Base-by-base conservation (phyloP, 371 early-diverging fungal species). In the Mortierella sp. region DNA sequence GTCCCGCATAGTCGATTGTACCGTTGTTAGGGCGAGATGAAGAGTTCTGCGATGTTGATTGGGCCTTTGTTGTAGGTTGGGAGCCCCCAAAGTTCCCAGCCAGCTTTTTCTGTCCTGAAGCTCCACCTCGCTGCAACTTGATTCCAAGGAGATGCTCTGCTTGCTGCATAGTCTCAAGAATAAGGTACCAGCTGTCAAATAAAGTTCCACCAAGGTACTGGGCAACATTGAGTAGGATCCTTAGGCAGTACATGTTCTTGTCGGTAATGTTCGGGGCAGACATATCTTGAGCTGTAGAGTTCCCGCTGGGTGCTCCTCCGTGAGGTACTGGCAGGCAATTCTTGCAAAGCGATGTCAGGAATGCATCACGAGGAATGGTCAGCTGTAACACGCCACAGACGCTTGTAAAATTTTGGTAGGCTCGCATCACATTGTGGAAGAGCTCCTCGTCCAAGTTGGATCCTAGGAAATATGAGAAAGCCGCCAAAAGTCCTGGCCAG, bases 161-260 rank as follows among this genome's bases (percentile, higher is more conserved):
- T 28, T 95, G 93, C 81, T 98, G 98, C 78, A 98, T 89, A 1
- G 98, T 96, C 79, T 97, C 97, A 47, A 98, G 84, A 0, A 98
- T 92, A 38, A 94, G 87, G 80, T 94, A 96, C 99, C 99, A 99
- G 28, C 96, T 92, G 26, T 94, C 89, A 14, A 94, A 96, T 65
- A 99, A 87, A 5, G 94, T 93, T 7, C 94, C 90, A 5, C 94
- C 94, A 58, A 98, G 90, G 34, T 91, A 94, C 88, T 94, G 91
- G 5, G 97, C 93, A 21, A 97, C 92, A 48, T 92, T 91, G 28
- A 97, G 80, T 21, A 97, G 82, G 0, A 95, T 93, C 6, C 96
- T 93, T 34, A 98, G 83, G 70, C 96, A 96, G 55, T 92, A 91
- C 34, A 96, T 86, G 81, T 98, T 96, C 68, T 96, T 93, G 42